These are phyloP conservation scores for Dacryopinax primogenitus DNA, from an alignment of 768 basidiomycete genomes.

Conservation along the genomic window DNA sequence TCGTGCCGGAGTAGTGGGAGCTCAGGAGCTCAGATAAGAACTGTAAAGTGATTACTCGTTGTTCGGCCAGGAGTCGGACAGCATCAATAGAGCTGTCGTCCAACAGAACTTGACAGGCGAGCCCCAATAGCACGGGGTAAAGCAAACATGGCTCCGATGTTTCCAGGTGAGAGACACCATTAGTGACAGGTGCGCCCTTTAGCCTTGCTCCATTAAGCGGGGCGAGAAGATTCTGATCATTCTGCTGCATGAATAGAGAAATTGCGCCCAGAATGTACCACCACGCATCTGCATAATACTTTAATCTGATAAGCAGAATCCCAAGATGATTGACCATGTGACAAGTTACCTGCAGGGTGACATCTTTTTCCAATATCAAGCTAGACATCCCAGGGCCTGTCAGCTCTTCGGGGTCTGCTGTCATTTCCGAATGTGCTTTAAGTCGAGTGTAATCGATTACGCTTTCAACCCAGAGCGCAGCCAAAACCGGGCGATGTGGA, in stretches of 20 bases:
- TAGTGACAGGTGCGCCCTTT: constrained; percentile 18
- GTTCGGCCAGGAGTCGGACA: constrained; percentile 63
- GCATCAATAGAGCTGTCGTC: constrained; percentile 36
- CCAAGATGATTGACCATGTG: constrained; percentile 12
- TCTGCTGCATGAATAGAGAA: constrained; percentile 58
- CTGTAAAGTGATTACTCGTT: constrained; percentile 21
- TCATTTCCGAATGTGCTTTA: constrained; percentile 74
- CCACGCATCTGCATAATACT: constrained; percentile 87
- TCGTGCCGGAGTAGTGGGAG: constrained; percentile 67
- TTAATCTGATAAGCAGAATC: constrained; percentile 12
- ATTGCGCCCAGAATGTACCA: constrained; percentile 72
- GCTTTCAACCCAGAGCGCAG: constrained; percentile 75
- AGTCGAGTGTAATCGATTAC: constrained; percentile 88
- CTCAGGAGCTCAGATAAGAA: constrained; percentile 39
- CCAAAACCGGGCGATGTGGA: constrained; percentile 61
- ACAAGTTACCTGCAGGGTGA: constrained; percentile 67
- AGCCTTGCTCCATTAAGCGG: constrained; percentile 67
- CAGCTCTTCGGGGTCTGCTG: constrained; percentile 54
- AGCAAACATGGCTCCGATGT: constrained; percentile 78
- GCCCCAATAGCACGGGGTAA: constrained; percentile 57
- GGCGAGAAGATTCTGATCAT: constrained; percentile 53
- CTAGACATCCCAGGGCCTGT: constrained; percentile 70
- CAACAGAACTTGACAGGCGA: constrained; percentile 52
- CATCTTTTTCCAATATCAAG: constrained; percentile 79
- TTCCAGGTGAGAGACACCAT: constrained; percentile 26